Percentiles rank a stretch among this genome's conserved stretches.
These are phyloP conservation scores for Aciculoconidium aculeatum DNA, from an alignment of 805 yeast species.

Conservation along the genomic window DNA sequence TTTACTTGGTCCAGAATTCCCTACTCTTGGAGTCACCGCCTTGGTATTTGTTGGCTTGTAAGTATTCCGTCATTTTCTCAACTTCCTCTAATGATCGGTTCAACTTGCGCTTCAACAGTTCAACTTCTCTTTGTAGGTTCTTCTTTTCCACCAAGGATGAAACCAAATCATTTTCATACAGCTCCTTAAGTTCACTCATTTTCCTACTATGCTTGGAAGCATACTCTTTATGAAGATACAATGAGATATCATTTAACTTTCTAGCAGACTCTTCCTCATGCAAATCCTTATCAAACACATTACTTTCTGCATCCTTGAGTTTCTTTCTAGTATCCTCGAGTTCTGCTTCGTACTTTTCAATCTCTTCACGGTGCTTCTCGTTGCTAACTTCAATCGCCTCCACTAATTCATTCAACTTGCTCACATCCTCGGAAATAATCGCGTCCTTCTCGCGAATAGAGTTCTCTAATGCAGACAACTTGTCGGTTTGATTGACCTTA, in stretches of 20 bases:
- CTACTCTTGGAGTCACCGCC: neutral
- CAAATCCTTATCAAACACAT: conserved; percentile 15
- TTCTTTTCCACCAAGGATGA: conserved; percentile 8
- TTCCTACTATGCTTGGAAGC: conserved; percentile 73
- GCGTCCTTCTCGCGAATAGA: conserved; percentile 30
- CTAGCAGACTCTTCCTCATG: conserved; percentile 48
- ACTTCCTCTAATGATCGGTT: conserved; percentile 11
- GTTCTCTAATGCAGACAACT: conserved; percentile 6
- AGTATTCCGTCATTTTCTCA: conserved; percentile 10
- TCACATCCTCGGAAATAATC: conserved; percentile 26
- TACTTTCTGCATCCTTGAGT: conserved; percentile 12
- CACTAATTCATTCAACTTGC: conserved; percentile 25
- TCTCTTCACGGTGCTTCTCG: conserved; percentile 9
- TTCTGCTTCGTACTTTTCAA: conserved; percentile 8
- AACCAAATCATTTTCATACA: conserved; percentile 10
- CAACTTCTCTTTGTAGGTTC: conserved; percentile 9
- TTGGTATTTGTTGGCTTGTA: conserved; percentile 10
- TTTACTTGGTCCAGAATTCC: neutral
- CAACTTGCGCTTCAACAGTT: conserved; percentile 11
- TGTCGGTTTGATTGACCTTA: conserved; percentile 3
- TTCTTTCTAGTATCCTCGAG: conserved; percentile 9
- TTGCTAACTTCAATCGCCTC: conserved; percentile 13
- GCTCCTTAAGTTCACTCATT: conserved; percentile 48
- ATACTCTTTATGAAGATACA: conserved; percentile 66
- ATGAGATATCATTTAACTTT: conserved; percentile 57